Base-by-base conservation (phyloP, 2,329 filamentous ascomycete genomes). In the Cyclaneusma minus region DNA sequence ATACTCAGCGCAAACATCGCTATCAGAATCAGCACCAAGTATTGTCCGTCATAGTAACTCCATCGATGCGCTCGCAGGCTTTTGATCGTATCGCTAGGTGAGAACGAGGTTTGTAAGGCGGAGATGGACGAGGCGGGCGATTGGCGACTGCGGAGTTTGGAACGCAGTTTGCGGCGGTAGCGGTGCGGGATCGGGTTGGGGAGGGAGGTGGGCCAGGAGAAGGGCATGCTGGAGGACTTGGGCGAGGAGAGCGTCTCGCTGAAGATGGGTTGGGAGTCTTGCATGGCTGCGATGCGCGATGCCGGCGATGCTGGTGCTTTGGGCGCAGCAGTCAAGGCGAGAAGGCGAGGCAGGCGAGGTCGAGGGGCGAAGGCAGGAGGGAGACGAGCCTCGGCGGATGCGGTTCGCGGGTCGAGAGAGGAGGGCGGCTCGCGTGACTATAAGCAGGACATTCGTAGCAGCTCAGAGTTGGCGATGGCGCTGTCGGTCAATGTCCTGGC, bases 31-130 rank as follows among this genome's bases (percentile, higher is more conserved):
- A 92, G 55, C 30, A 87, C 58, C 26, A 82, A 51, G 51, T 94
- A 91, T 55, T 94, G 85, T 21, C 79, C 65, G 51, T 95, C 87
- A 48, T 84, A 79, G 27, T 75, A 58, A 27, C 68, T 76, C 81
- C 82, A 94, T 36, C 70, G 70, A 48, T 89, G 82, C 33, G 67
- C 67, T 41, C 77, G 75, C 35, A 94, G 60, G 19, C 76, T 68
- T 33, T 70, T 68, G 34, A 94, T 53, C 8, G 83, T 84, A 45
- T 91, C 77, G 42, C 67, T 60, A 4, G 82, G 75, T 38, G 78
- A 84, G 52, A 84, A 80, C 1, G 84, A 93, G 10, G 73, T 84
- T 51, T 91, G 68, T 29, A 94, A 61, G 16, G 64, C 64, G 26
- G 82, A 68, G 44, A 94, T 69, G 35, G 76, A 77, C 26, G 80